Conservation (phyloP, 2,329 filamentous ascomycete genomes). For the Claviceps sp. region DNA sequence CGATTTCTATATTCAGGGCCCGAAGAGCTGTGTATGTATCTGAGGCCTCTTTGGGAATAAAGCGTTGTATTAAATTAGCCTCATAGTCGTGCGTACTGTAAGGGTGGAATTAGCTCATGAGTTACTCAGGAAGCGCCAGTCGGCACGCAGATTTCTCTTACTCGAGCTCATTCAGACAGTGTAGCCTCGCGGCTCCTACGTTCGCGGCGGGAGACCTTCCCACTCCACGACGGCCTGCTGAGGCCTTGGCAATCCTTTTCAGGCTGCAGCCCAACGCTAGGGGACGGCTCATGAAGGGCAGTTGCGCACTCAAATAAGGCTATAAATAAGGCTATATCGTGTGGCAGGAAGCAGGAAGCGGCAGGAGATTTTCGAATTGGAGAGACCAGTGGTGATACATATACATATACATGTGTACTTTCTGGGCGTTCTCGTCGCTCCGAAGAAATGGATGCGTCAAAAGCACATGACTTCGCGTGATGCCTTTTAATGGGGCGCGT, state of each 20-base stretch:
- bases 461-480: slow-evolving; percentile 24
- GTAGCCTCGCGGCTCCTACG: slow-evolving; percentile 37
- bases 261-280: slow-evolving; percentile 24
- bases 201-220: slow-evolving; percentile 37
- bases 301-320: neutral
- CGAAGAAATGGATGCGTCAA: neutral
- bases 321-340: neutral
- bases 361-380: neutral
- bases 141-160: slow-evolving; percentile 12
- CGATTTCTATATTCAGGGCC: slow-evolving; percentile 84
- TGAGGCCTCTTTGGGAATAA: slow-evolving; percentile 60
- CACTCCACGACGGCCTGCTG: slow-evolving; percentile 24
- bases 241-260: slow-evolving; percentile 19
- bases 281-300: slow-evolving; percentile 24
- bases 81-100: slow-evolving; percentile 75
- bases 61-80: slow-evolving; percentile 73
- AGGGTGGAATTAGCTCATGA: too few relatives aligned
- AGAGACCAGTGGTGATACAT: too few relatives aligned
- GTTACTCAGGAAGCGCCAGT: too few relatives aligned
- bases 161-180: slow-evolving; percentile 41
- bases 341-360: neutral
- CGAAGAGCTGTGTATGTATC: slow-evolving; percentile 84
- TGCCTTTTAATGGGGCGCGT: slow-evolving; percentile 26
- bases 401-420: too few relatives aligned
- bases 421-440: too few relatives aligned